Percentiles rank a stretch among this genome's conserved stretches.
Conservation (phyloP, 2,329 filamentous ascomycete genomes). For the Pseudogymnoascus pannorum region DNA sequence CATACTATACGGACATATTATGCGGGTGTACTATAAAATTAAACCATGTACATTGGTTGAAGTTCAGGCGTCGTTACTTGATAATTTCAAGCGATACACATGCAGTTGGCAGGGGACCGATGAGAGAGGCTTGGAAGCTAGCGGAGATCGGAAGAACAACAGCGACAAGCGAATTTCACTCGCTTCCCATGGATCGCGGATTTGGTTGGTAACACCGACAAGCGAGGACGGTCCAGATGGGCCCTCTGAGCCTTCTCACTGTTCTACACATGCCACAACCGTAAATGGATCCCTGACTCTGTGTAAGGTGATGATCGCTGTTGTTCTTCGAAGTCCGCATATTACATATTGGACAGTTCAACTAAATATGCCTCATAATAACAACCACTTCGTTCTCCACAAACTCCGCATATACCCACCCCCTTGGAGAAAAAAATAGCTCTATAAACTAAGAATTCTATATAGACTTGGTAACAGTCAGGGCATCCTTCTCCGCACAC, state of each 20-base stretch:
- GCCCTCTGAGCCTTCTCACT: too few relatives aligned
- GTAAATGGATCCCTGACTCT: background rate
- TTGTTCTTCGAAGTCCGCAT: background rate
- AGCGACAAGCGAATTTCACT: conserved; percentile 2
- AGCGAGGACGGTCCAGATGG: background rate
- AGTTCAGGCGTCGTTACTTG: too few relatives aligned
- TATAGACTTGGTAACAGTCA: background rate
- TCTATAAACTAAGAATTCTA: background rate
- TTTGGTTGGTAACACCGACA: background rate
- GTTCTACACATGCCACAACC: background rate
- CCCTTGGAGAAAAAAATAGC: background rate
- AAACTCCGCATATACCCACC: conserved; percentile 3
- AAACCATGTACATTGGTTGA: too few relatives aligned
- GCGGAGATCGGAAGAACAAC: conserved; percentile 6
- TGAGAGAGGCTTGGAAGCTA: too few relatives aligned
- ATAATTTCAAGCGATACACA: too few relatives aligned
- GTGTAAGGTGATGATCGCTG: background rate
- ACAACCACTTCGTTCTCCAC: background rate
- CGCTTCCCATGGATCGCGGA: too few relatives aligned
- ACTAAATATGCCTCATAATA: background rate
- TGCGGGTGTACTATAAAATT: background rate
- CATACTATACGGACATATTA: background rate
- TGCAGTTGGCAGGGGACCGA: too few relatives aligned
- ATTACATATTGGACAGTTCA: too few relatives aligned
- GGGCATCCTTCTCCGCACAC: background rate